phyloP scores from a whole-genome alignment of 2,329 filamentous ascomycete species.

The Thyridium curvatum region DNA sequence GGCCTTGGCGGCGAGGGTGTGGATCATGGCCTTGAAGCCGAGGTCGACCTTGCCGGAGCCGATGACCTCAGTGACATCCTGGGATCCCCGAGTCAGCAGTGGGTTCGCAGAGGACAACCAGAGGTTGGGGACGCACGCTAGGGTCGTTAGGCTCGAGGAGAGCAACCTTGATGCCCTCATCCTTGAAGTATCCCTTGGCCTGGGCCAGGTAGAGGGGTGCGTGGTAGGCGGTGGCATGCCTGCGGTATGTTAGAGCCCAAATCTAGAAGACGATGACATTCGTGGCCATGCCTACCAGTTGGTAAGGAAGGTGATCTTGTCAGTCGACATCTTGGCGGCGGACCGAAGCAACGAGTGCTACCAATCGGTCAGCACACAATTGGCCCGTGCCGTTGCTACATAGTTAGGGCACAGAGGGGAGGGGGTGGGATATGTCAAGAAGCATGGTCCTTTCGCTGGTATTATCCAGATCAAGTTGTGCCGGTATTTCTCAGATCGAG shows the following conservation, averaged over 20 bases:
- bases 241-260: conserved; percentile 22
- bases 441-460: conserved; percentile 87
- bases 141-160: conserved; percentile 74
- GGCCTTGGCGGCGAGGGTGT: conserved; percentile 71
- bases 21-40: conserved; percentile 81
- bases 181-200: conserved; percentile 66
- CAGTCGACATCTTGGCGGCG: conserved; percentile 61
- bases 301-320: conserved; percentile 80
- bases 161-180: conserved; percentile 72
- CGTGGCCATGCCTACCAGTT: conserved; percentile 57
- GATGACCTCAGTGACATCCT: conserved; percentile 79
- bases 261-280: conserved; percentile 3
- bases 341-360: conserved; percentile 33
- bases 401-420: conserved; percentile 3
- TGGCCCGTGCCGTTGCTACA: conserved; percentile 9
- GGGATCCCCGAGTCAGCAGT: conserved; percentile 5
- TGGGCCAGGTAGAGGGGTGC: conserved; percentile 73
- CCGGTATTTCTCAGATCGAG: conserved; percentile 69
- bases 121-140: conserved; percentile 40
- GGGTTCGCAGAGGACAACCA: not conserved
- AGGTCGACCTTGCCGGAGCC: conserved; percentile 70
- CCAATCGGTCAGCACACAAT: conserved; percentile 36
- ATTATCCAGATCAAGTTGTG: conserved; percentile 93
- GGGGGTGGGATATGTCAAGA: conserved; percentile 43
- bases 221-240: conserved; percentile 79